Evolutionary conservation across 2,329 filamentous ascomycete species (phyloP), one percentile per base, ranked within the genome.

Genomic region (Neofusicoccum kwambonambiense): DNA sequence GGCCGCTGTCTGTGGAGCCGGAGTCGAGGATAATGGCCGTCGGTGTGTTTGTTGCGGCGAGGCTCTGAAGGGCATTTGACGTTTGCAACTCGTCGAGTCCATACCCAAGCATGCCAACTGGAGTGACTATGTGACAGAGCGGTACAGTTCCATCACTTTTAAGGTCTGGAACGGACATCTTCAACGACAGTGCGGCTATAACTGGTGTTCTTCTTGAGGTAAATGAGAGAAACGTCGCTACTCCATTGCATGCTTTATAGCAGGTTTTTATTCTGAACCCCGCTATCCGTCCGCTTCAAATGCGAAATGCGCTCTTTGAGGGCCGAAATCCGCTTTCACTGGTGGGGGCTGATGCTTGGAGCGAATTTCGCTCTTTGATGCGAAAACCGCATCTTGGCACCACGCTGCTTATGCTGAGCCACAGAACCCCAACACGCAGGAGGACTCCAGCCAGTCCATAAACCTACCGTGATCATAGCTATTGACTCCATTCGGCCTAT

Each of bases 31-130:
- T 70, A 51, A 72, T 70, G 22, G 70, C 70, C 3, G 70, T 70
- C 3, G 69, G 68, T 0, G 66, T 57, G 51, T 67, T 62, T 37
- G 68, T 70, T 34, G 41, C 4, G 6, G 41, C 15, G 17, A 62
- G 51, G 12, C 35, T 35, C 4, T 27, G 31, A 5, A 73, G 47
- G 3, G 65, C 67, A 9, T 44, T 19, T 9, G 41, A 42, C 2
- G 67, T 68, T n/a, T 76, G 71, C 0, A 68, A 66, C 35, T 77
- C 74, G 58, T 79, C 70, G 52, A 82, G 79, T 31, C 82, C 82
- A 65, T 83, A 84, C 4, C 82, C 82, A 7, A 84, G 70, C 80
- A 82, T 83, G 35, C 79, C 82, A 13, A 82, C 77, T 0, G 82
- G 81, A 0, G 82, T 80, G 2, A 83, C 68, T 49, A 84, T 81